Conservation (phyloP, 2,329 filamentous ascomycete genomes). For the Paecilomyces sp. region DNA sequence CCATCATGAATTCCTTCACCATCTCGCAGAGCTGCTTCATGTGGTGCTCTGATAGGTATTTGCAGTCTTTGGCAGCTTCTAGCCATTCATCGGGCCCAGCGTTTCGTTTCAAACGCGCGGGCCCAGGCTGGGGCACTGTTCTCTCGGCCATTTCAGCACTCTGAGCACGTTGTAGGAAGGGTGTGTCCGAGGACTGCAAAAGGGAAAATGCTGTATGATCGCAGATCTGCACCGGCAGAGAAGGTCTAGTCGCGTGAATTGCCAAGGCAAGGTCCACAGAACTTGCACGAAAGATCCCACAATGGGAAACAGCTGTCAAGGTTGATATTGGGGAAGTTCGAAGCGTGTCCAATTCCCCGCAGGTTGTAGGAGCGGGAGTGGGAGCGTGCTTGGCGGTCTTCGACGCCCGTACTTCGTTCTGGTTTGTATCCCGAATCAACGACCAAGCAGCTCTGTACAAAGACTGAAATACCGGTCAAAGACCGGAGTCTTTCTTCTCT, state of each 20-base stretch:
- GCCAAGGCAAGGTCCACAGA: neutral
- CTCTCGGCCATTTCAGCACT: conserved; percentile 33
- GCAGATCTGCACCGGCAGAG: neutral
- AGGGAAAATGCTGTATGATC: neutral
- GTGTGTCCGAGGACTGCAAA: conserved; percentile 7
- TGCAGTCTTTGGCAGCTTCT: conserved; percentile 91
- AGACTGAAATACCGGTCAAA: neutral
- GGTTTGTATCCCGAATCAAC: neutral
- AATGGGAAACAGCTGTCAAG: neutral
- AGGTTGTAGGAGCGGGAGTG: conserved; percentile 1
- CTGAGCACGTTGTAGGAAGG: conserved; percentile 7
- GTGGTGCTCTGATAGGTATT: conserved; percentile 88
- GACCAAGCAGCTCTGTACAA: neutral
- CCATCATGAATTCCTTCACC: conserved; percentile 98
- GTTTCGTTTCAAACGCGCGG: conserved; percentile 74
- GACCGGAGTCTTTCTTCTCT: neutral
- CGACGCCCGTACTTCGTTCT: conserved; percentile 7
- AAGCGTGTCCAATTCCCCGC: conserved; percentile 1
- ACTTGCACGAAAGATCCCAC: neutral
- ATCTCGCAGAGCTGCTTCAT: conserved; percentile 99
- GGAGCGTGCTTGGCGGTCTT: conserved; percentile 9
- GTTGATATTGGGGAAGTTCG: neutral
- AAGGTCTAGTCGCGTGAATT: neutral
- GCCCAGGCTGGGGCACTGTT: conserved; percentile 79
- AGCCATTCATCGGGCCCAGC: conserved; percentile 94